A percentile compares a stretch with the other conserved stretches of the same genome.
Evolutionary conservation across 352 stramenopile species (phyloP).

Genomic region (Thalassiosira livingstoniorum): DNA sequence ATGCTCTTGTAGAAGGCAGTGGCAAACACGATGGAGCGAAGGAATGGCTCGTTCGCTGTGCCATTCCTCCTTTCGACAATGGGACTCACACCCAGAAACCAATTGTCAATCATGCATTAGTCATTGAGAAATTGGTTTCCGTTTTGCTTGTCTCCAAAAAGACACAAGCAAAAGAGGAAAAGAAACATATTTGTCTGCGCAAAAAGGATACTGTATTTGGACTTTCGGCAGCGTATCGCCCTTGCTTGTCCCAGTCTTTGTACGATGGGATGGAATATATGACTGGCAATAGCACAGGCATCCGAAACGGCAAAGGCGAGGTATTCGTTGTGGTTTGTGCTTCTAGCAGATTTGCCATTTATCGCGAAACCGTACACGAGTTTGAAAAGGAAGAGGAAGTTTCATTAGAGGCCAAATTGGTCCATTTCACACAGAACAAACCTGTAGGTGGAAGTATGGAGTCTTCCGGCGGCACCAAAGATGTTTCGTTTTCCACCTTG

Average conservation of each 20-base stretch:
- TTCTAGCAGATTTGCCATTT: conserved; percentile 40
- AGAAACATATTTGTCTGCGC: conserved; percentile 41
- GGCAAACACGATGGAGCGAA: not conserved
- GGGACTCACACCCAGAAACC: not conserved
- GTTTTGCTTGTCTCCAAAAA: conserved; percentile 12
- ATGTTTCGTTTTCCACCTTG: conserved; percentile 50
- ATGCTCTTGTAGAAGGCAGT: conserved; percentile 9
- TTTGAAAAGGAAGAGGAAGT: no score
- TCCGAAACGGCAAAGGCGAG: conserved; percentile 20
- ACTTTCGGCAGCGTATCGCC: conserved; percentile 46
- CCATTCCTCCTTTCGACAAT: conserved; percentile 15
- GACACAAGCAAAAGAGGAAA: conserved; percentile 7
- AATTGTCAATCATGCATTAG: not conserved
- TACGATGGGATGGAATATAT: conserved; percentile 13
- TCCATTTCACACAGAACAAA: no score
- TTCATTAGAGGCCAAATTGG: no score
- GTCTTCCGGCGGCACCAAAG: conserved; percentile 29
- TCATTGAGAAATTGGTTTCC: not conserved
- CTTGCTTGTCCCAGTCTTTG: not conserved
- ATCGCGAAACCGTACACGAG: conserved; percentile 50
- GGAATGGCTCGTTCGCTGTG: conserved; percentile 2
- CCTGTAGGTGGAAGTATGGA: no score
- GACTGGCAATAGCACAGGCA: not conserved
- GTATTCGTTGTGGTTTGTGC: conserved; percentile 52
- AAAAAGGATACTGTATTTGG: conserved; percentile 49